Percentiles rank a stretch among this genome's conserved stretches.
Evolutionary conservation across 1,284 basidiomycete genomes (phyloP).

Genomic region (Irpex rosettiformis): DNA sequence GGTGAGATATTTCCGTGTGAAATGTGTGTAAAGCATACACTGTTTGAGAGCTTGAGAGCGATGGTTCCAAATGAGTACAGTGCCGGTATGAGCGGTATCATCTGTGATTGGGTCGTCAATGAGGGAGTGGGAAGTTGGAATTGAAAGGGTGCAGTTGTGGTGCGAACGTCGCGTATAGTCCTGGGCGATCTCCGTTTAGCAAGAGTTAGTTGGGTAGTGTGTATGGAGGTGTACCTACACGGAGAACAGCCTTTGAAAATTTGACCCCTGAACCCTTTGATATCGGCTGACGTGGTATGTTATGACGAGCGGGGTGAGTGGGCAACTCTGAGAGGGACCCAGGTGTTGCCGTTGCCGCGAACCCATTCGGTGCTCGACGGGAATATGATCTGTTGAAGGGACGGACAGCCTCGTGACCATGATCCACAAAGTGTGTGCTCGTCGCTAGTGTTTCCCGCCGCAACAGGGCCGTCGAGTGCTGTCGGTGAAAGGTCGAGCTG

Average conservation of each 20-base stretch:
- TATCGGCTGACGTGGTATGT: neutral
- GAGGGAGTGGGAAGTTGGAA: neutral
- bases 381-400: slow-evolving; percentile 50
- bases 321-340: slow-evolving; percentile 29
- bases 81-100: neutral
- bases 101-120: neutral
- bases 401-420: slow-evolving; percentile 52
- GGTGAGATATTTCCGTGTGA: neutral
- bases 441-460: slow-evolving; percentile 39
- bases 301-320: neutral
- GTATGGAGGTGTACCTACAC: slow-evolving; percentile 1
- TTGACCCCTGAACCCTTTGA: no score
- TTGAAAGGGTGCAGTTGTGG: neutral
- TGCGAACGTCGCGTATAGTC: neutral
- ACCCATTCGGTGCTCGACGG: slow-evolving; percentile 44
- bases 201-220: slow-evolving; percentile 1
- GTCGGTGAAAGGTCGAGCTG: slow-evolving; percentile 58
- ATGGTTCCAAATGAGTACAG: neutral
- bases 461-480: slow-evolving; percentile 37
- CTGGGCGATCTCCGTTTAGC: neutral
- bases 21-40: neutral
- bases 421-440: slow-evolving; percentile 49
- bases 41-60: no score
- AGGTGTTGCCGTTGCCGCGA: slow-evolving; percentile 23
- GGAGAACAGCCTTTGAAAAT: neutral